Conservation (phyloP, 1,139 yeast genomes). For the Candida sp. region DNA sequence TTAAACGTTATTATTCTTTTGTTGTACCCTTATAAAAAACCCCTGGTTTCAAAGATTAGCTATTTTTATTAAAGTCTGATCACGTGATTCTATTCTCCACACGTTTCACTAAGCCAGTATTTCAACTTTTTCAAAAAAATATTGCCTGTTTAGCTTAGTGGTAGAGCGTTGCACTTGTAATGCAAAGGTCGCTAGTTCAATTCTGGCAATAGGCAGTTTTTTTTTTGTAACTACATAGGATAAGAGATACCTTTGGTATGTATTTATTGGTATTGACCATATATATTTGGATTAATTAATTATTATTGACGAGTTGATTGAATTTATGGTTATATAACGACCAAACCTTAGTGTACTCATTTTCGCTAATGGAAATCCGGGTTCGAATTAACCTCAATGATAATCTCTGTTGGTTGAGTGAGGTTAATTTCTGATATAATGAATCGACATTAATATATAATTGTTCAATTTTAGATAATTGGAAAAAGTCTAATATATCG, state of each 20-base stretch:
- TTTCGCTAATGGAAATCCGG: too few species aligned
- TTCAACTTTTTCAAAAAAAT: slow-evolving; percentile 2
- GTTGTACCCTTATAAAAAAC: too few species aligned
- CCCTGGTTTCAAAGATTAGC: too few species aligned
- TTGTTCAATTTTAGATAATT: background rate
- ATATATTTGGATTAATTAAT: too few species aligned
- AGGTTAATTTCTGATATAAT: background rate
- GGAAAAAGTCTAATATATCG: background rate
- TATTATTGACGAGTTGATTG: too few species aligned
- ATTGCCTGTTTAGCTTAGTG: slow-evolving; percentile 85
- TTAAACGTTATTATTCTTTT: too few species aligned
- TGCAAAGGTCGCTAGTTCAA: slow-evolving; percentile 96
- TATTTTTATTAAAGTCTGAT: background rate
- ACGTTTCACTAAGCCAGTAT: too few species aligned
- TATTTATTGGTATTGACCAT: too few species aligned
- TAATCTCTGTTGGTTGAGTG: background rate
- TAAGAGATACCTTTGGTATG: background rate
- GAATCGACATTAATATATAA: background rate
- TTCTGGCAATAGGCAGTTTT: slow-evolving; percentile 79
- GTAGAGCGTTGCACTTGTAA: slow-evolving; percentile 96
- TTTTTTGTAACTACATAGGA: background rate
- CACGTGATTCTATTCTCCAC: background rate
- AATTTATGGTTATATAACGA: too few species aligned
- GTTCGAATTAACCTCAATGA: background rate
- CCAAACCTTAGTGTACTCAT: too few species aligned